These are phyloP conservation scores for Ustilago tritici DNA, from an alignment of 1,284 basidiomycete species.

Conservation along the genomic window DNA sequence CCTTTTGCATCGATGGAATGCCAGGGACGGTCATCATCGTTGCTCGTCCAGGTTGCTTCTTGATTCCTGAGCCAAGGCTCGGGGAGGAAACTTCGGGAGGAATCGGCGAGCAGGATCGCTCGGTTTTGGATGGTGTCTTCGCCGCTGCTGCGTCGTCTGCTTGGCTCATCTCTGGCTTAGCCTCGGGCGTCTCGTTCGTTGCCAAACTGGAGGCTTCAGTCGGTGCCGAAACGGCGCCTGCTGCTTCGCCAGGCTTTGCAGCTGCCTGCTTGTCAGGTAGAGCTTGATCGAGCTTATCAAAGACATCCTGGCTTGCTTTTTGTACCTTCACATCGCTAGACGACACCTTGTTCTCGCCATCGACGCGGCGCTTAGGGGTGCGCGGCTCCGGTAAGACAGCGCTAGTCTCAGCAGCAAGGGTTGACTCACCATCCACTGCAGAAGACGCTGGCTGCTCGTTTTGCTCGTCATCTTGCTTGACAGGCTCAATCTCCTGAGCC, in stretches of 20 bases:
- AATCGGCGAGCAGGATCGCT: slow-evolving; percentile 8
- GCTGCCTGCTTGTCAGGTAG: background rate
- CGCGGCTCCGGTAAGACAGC: background rate
- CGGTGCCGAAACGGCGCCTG: background rate
- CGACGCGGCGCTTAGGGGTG: slow-evolving; percentile 19
- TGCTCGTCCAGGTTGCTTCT: slow-evolving; percentile 56
- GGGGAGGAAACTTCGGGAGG: slow-evolving; percentile 18
- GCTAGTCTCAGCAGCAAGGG: background rate
- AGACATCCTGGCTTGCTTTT: background rate
- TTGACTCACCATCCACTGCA: background rate
- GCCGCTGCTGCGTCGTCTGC: background rate
- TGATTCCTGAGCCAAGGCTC: slow-evolving; percentile 39
- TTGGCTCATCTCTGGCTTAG: background rate
- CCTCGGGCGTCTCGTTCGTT: background rate
- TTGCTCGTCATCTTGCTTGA: slow-evolving; percentile 6
- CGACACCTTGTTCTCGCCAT: background rate
- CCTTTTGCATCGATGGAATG: slow-evolving; percentile 58
- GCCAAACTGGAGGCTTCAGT: background rate
- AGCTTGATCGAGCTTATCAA: background rate
- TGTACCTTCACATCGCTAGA: background rate
- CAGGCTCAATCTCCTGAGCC: background rate
- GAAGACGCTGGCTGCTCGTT: background rate
- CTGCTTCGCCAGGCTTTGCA: background rate
- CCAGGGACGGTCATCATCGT: slow-evolving; percentile 65
- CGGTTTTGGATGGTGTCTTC: slow-evolving; percentile 8